Evolutionary conservation across 2,329 filamentous ascomycete species (phyloP), one percentile per base, ranked within the genome.

Genomic region (Alternaria postmessia): DNA sequence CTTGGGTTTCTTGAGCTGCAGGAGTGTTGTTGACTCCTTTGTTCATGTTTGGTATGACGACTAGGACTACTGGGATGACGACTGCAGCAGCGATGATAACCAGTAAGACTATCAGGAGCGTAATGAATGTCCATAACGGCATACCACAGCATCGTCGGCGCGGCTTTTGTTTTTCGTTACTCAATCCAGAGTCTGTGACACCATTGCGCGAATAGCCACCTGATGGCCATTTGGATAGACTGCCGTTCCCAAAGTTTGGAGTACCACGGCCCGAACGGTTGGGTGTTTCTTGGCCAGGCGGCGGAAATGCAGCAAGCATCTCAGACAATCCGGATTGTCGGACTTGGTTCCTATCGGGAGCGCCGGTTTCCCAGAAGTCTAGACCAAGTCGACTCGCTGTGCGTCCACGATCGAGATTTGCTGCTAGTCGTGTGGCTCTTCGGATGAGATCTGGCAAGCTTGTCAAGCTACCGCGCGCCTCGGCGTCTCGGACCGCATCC

Each of bases 401-500:
- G 66, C 81, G 89, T 12, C 94, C 94, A 66, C 89, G 89, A 71
- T 98, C 94, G 59, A 99, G 89, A 79, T 96, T 93, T 0, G 92
- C 88, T 16, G 94, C 94, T 38, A 98, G 82, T 66, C 88, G 88
- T 0, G 94, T 98, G 11, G 95, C 95, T 68, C 95, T 88, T 71
- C 88, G 86, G 67, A 99, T 98, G 61, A 99, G 82, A 75, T 98
- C 95, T 0, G 94, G 91, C 60, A 99, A 82, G 78, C 94, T 97
- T 1, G 95, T 98, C 64, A 97, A 83, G 75, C 94, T 97, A 4
- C 93, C 94, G 72, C 95, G 88, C 1, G 90, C 87, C 77, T 97
- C 93, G 16, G 92, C 91, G 52, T 90, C 88, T 65, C 88, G 87
- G 4, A 96, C 91, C 4, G 91, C 91, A 72, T 94, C 89, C 24